A percentile compares a stretch with the other conserved stretches of the same genome.
phyloP scores from a whole-genome alignment of 2,329 filamentous ascomycete genomes.

The Botrytis tulipae region DNA sequence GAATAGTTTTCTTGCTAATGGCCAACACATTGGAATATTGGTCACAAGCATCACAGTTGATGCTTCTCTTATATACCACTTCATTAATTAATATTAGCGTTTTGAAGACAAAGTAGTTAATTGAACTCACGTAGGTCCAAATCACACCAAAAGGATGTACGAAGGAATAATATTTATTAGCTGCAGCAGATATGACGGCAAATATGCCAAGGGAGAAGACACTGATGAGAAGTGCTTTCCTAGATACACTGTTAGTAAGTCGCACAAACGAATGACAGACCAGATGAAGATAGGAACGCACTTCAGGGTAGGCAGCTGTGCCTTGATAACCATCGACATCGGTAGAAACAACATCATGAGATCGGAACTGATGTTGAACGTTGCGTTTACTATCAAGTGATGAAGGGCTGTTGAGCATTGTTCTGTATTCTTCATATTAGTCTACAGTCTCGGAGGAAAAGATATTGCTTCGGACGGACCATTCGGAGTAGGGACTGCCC shows the following conservation, averaged over 20 bases:
- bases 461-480: conserved; percentile 39
- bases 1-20: conserved; percentile 28
- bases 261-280: conserved; percentile 22
- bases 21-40: conserved; percentile 54
- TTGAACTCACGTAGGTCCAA: conserved; percentile 33
- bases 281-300: conserved; percentile 42
- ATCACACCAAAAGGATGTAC: conserved; percentile 38
- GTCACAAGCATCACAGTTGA: conserved; percentile 52
- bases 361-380: conserved; percentile 60
- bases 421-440: conserved; percentile 36
- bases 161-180: conserved; percentile 50
- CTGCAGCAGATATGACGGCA: conserved; percentile 50
- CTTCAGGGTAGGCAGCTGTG: conserved; percentile 44
- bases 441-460: not conserved
- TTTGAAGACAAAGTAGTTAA: not conserved
- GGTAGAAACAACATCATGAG: conserved; percentile 58
- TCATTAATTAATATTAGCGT: conserved; percentile 26
- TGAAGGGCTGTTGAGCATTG: conserved; percentile 58
- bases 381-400: conserved; percentile 57
- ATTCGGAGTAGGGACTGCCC: conserved; percentile 53
- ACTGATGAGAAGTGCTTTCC: conserved; percentile 51
- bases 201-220: conserved; percentile 49
- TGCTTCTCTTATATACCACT: conserved; percentile 55
- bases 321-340: conserved; percentile 47
- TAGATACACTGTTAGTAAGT: not conserved